A percentile compares a stretch with the other conserved stretches of the same genome.
phyloP scores from a whole-genome alignment of 1,284 basidiomycete genomes.

The Trichosporon sp. region DNA sequence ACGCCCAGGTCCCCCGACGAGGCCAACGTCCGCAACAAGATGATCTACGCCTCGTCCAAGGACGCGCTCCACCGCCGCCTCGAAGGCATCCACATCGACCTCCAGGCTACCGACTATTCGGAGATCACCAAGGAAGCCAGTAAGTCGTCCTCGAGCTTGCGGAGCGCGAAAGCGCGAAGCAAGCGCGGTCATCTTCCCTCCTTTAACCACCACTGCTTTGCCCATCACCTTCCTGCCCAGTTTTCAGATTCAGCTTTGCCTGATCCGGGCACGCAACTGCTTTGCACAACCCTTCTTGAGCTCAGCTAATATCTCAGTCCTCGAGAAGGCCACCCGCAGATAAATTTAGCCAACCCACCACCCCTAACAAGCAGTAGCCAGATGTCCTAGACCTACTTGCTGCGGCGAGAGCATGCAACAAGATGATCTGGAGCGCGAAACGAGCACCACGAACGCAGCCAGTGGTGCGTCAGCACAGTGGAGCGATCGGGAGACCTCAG shows the following conservation, averaged over 20 bases:
- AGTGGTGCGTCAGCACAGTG: no score
- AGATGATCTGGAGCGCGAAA: constrained; percentile 15
- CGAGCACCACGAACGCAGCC: neutral
- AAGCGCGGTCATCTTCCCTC: no score
- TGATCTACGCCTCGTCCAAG: constrained; percentile 91
- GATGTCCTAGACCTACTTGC: neutral
- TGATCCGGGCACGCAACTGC: no score
- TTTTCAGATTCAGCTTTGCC: no score
- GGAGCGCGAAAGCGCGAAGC: no score
- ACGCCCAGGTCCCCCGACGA: constrained; percentile 78
- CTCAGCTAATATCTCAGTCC: constrained; percentile 34
- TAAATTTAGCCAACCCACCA: constrained; percentile 29
- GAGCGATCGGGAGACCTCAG: no score
- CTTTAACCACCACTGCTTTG: no score
- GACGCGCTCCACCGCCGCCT: constrained; percentile 77
- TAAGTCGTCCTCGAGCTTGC: constrained; percentile 58
- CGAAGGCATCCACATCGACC: constrained; percentile 61
- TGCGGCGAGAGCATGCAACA: constrained; percentile 12
- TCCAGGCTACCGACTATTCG: constrained; percentile 81
- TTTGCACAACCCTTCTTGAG: no score
- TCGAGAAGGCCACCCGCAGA: constrained; percentile 50
- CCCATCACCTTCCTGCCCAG: no score
- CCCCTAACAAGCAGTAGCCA: constrained; percentile 5
- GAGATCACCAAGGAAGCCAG: constrained; percentile 78
- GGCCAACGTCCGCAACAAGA: constrained; percentile 88